Conservation (phyloP, 2,329 filamentous ascomycete genomes). For the Didymosphaeria variabile region DNA sequence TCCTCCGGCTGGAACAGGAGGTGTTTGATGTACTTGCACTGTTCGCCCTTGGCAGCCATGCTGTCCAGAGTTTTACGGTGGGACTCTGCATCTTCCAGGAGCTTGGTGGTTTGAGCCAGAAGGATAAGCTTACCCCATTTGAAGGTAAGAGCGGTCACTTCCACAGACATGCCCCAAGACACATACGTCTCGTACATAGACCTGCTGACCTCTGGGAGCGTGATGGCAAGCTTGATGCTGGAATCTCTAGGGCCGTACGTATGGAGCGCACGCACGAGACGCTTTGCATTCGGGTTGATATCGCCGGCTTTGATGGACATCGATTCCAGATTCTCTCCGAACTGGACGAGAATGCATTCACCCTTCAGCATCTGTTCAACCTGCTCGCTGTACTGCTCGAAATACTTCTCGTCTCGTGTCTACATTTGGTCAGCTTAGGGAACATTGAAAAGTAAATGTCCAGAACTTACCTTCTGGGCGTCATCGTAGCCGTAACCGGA, state of each 20-base stretch:
- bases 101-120: slow-evolving; percentile 4
- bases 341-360: not conserved
- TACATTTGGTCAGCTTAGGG: not conserved
- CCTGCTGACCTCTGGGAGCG: not conserved
- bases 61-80: not conserved
- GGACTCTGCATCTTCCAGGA: not conserved
- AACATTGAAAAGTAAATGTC: too few relatives aligned
- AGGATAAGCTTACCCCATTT: not conserved
- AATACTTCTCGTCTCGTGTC: not conserved
- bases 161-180: not conserved
- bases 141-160: not conserved
- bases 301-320: not conserved
- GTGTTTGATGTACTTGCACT: not conserved
- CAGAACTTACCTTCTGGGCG: too few relatives aligned
- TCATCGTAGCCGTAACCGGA: too few relatives aligned
- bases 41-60: not conserved
- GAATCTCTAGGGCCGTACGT: too few relatives aligned
- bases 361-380: not conserved
- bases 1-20: not conserved
- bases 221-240: not conserved
- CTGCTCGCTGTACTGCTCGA: not conserved
- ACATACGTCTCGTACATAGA: not conserved
- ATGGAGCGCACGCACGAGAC: not conserved
- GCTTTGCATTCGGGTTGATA: not conserved
- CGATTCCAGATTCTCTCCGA: not conserved